Evolutionary conservation across 106 monocot genomes (phyloP).

Genomic region (Acanthochlamys bracteata): DNA sequence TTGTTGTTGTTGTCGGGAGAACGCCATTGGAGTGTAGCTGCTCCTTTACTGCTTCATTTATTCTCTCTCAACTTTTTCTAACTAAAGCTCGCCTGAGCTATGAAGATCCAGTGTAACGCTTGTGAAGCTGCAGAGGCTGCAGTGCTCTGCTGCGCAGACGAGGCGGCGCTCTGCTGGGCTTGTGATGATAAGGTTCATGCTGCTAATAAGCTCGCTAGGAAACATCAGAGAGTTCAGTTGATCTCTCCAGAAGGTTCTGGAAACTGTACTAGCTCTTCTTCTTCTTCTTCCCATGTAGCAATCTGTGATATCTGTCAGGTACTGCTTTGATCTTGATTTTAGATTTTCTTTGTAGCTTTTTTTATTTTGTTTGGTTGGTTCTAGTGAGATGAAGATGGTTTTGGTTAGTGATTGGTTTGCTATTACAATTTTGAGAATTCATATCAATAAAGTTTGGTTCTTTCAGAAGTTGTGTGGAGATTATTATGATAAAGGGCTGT

Average conservation of each 20-base stretch:
- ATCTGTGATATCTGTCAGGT: conserved; percentile 94
- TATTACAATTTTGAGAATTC: too few species aligned
- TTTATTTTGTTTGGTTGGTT: neutral
- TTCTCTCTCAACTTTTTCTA: too few species aligned
- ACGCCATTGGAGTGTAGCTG: too few species aligned
- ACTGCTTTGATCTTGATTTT: neutral
- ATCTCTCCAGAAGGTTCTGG: conserved; percentile 4
- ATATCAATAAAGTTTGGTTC: too few species aligned
- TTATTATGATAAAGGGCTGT: too few species aligned
- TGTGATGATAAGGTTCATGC: conserved; percentile 74
- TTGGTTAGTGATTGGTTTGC: too few species aligned
- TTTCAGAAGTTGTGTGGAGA: too few species aligned
- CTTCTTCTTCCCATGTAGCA: conserved; percentile 29
- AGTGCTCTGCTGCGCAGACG: conserved; percentile 80
- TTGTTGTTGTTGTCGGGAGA: too few species aligned
- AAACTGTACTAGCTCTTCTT: neutral
- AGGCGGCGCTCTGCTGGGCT: conserved; percentile 66
- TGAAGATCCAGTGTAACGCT: conserved; percentile 80
- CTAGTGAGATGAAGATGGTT: neutral
- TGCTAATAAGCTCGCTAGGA: conserved; percentile 70
- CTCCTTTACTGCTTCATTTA: too few species aligned
- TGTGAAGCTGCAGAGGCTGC: conserved; percentile 70
- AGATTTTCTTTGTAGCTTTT: neutral
- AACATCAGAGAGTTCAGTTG: conserved; percentile 66
- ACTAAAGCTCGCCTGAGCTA: neutral